phyloP scores from a whole-genome alignment of 129 eudicot species.

The Flaveria ramosissima region DNA sequence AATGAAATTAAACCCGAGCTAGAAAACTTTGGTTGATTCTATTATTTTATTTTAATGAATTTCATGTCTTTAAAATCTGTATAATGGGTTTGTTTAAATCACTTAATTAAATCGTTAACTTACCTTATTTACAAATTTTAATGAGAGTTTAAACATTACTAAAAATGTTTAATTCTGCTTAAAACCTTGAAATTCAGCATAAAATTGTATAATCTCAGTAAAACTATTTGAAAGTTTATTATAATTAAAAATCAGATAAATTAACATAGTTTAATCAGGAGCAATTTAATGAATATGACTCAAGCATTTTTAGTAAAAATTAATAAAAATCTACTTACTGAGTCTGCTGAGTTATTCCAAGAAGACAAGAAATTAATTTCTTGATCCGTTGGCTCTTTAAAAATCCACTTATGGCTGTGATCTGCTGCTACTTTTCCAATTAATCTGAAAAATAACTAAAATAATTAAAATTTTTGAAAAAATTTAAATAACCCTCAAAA shows the following conservation, averaged over 20 bases:
- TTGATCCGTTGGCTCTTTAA: slow-evolving; percentile 88
- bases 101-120: neutral
- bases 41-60: neutral
- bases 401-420: slow-evolving; percentile 96
- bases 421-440: slow-evolving; percentile 99
- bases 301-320: neutral
- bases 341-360: slow-evolving; percentile 96
- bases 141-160: neutral
- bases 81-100: neutral
- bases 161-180: neutral
- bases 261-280: neutral
- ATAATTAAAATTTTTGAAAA: neutral
- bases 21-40: neutral
- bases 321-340: slow-evolving; percentile 50
- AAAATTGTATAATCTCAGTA: neutral
- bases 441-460: slow-evolving; percentile 47
- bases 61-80: neutral
- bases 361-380: slow-evolving; percentile 92
- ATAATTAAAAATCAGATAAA: too few species aligned
- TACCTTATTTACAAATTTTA: neutral
- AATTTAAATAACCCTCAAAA: neutral
- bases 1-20: slow-evolving; percentile 10
- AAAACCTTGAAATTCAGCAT: neutral
- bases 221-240: neutral
- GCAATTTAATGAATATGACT: neutral